A percentile compares a stretch with the other conserved stretches of the same genome.
Conservation (phyloP, 805 yeast genomes). For the Candida dajiaensis region DNA sequence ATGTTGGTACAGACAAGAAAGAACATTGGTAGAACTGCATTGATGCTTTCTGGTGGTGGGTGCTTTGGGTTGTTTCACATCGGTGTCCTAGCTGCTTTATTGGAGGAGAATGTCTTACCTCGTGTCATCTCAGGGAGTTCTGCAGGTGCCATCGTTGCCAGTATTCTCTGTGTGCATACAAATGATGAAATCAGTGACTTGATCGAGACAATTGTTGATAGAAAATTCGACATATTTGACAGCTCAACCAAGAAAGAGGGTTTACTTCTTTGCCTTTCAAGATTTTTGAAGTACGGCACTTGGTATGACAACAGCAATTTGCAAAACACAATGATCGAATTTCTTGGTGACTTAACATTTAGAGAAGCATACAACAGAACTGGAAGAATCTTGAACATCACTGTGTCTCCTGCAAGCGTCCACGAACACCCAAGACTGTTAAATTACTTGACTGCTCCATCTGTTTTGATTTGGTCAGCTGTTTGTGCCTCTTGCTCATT, state of each 20-base stretch:
- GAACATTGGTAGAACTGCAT: conserved; percentile 90
- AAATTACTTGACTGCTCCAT: conserved; percentile 74
- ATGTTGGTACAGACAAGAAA: conserved; percentile 83
- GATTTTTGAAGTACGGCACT: conserved; percentile 77
- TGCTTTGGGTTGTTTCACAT: conserved; percentile 90
- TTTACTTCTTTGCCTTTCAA: conserved; percentile 43
- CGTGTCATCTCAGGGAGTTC: conserved; percentile 89
- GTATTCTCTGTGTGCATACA: conserved; percentile 76
- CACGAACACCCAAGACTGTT: conserved; percentile 88
- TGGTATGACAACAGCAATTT: conserved; percentile 77
- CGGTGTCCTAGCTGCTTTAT: conserved; percentile 79
- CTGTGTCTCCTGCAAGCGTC: conserved; percentile 86
- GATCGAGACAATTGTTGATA: conserved; percentile 40
- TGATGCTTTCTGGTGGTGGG: conserved; percentile 94
- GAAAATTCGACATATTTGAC: conserved; percentile 48
- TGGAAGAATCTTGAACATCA: conserved; percentile 86
- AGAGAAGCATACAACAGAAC: conserved; percentile 93
- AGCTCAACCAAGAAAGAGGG: conserved; percentile 31
- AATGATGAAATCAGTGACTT: conserved; percentile 61
- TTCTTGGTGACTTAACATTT: conserved; percentile 87
- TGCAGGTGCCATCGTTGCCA: conserved; percentile 93
- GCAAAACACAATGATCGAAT: conserved; percentile 63
- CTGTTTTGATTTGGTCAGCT: conserved; percentile 80
- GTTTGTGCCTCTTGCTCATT: conserved; percentile 92
- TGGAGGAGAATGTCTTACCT: conserved; percentile 74